phyloP scores from a whole-genome alignment of 768 basidiomycete genomes.

The Collybia nuda region DNA sequence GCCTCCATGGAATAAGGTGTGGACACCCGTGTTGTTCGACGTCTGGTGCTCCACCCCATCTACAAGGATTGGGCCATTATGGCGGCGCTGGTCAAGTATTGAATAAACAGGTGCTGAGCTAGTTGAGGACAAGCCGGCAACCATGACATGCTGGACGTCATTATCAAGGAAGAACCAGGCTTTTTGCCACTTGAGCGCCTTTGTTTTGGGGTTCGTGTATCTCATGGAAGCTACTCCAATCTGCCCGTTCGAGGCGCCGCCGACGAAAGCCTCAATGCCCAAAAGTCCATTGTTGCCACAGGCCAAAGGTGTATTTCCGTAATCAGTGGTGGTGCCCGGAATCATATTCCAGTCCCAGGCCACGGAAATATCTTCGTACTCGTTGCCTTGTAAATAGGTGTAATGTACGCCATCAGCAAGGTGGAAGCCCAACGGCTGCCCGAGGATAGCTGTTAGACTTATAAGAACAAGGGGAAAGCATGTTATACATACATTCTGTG shows the following conservation, averaged over 20 bases:
- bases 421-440: constrained; percentile 65
- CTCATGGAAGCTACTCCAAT: constrained; percentile 63
- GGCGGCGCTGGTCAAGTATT: constrained; percentile 66
- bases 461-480: neutral
- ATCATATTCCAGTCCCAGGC: constrained; percentile 81
- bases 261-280: constrained; percentile 62
- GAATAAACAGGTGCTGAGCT: constrained; percentile 51
- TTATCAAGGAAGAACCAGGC: constrained; percentile 75
- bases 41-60: constrained; percentile 27
- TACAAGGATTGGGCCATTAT: constrained; percentile 44
- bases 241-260: constrained; percentile 59
- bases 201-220: constrained; percentile 64
- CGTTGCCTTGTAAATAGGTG: constrained; percentile 64
- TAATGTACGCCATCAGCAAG: constrained; percentile 65
- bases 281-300: constrained; percentile 42
- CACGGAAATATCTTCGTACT: constrained; percentile 74
- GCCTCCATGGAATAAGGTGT: constrained; percentile 59
- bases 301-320: constrained; percentile 51
- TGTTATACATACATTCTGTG: constrained; percentile 48
- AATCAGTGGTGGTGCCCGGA: constrained; percentile 71
- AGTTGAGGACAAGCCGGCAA: constrained; percentile 48
- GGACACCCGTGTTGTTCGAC: constrained; percentile 22
- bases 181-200: constrained; percentile 61
- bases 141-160: constrained; percentile 63
- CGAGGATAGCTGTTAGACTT: neutral